These are phyloP conservation scores for Pulveroboletus sp. DNA, from an alignment of 768 basidiomycete genomes.

Conservation along the genomic window DNA sequence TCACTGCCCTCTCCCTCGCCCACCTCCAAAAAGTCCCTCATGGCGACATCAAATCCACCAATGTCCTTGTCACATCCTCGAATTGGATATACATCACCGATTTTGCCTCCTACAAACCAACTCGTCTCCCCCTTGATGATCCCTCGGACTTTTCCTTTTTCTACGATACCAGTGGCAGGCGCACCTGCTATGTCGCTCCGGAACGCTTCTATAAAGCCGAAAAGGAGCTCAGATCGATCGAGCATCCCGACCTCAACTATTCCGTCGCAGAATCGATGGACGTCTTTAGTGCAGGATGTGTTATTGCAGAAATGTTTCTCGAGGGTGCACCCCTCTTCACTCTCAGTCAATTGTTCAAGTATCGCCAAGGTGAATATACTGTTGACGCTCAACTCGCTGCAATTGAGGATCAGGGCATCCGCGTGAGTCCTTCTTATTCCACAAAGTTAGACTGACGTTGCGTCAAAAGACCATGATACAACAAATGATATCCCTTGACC, in stretches of 20 bases:
- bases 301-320: slow-evolving; percentile 91
- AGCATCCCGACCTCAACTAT: slow-evolving; percentile 56
- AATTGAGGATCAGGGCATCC: slow-evolving; percentile 78
- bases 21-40: slow-evolving; percentile 87
- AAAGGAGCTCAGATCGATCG: slow-evolving; percentile 53
- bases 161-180: slow-evolving; percentile 90
- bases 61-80: slow-evolving; percentile 93
- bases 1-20: slow-evolving; percentile 79
- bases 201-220: slow-evolving; percentile 89
- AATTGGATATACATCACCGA: slow-evolving; percentile 95
- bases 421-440: slow-evolving; percentile 46
- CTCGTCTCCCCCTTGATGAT: slow-evolving; percentile 91
- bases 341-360: slow-evolving; percentile 92
- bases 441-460: slow-evolving; percentile 19
- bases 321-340: slow-evolving; percentile 93
- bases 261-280: slow-evolving; percentile 96
- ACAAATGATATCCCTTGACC: slow-evolving; percentile 85
- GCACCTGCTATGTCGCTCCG: slow-evolving; percentile 95
- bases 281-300: slow-evolving; percentile 91
- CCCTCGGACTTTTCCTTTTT: slow-evolving; percentile 97
- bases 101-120: slow-evolving; percentile 93
- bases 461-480: slow-evolving; percentile 68
- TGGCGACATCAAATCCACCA: slow-evolving; percentile 97
- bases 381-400: slow-evolving; percentile 65
- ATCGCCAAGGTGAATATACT: slow-evolving; percentile 77